Percentiles rank a stretch among this genome's conserved stretches.
phyloP scores from a whole-genome alignment of 2,329 filamentous ascomycete genomes.

The Trichoderma aggressivum region DNA sequence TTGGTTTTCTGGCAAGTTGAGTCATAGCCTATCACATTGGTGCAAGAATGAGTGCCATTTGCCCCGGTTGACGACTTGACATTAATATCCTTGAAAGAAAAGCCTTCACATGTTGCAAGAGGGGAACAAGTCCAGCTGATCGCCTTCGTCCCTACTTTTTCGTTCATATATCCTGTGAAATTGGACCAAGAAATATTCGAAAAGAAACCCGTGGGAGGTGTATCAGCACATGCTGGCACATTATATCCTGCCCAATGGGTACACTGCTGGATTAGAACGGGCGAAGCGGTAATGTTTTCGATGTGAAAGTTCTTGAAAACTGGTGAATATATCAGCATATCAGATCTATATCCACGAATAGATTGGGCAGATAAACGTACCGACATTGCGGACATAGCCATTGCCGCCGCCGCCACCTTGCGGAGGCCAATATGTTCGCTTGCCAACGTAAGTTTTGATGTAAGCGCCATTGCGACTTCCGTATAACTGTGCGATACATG shows the following conservation, averaged over 20 bases:
- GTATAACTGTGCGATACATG: not conserved
- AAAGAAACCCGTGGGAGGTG: not conserved
- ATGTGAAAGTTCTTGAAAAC: conserved; percentile 1
- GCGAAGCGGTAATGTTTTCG: conserved; percentile 1
- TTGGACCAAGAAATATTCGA: conserved; percentile 3
- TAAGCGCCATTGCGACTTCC: conserved; percentile 9
- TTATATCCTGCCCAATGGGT: conserved; percentile 4
- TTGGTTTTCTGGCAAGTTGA: not conserved
- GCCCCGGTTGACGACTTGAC: not conserved
- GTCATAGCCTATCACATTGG: not conserved
- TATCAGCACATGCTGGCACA: conserved; percentile 2
- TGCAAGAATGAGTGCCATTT: not conserved
- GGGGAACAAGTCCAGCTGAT: conserved; percentile 1
- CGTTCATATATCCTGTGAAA: conserved; percentile 7
- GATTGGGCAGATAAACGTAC: not conserved
- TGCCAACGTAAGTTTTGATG: conserved; percentile 3
- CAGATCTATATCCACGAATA: not conserved
- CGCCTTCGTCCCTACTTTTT: not conserved
- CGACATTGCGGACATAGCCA: conserved; percentile 1
- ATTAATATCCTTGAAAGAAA: conserved; percentile 1
- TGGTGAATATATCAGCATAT: not conserved
- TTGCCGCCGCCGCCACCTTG: not conserved
- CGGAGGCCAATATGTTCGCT: not conserved
- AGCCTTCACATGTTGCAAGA: not conserved
- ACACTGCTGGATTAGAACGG: not conserved